Evolutionary conservation across 257 asterid genomes (phyloP).

Genomic region (Buddleja alternifolia): DNA sequence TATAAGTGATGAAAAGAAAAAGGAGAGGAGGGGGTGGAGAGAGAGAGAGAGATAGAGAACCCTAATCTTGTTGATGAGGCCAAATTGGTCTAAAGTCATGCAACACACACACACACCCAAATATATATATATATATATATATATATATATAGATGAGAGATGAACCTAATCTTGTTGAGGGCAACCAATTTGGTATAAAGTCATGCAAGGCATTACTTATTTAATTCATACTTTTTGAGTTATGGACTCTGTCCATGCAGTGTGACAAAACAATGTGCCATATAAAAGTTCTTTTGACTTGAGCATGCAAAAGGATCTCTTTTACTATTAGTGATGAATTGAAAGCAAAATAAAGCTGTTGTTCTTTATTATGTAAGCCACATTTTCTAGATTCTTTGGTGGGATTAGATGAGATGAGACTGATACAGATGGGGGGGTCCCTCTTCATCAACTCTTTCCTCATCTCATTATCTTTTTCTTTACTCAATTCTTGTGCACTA

Average conservation of each 20-base stretch:
- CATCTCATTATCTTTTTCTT: slow-evolving; percentile 29
- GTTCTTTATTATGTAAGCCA: slow-evolving; percentile 42
- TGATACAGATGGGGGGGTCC: slow-evolving; percentile 20
- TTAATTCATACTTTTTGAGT: too few relatives aligned
- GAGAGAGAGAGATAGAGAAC: not conserved
- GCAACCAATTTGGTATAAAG: slow-evolving; percentile 13
- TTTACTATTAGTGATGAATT: slow-evolving; percentile 28
- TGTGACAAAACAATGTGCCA: slow-evolving; percentile 47
- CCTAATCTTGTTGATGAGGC: not conserved
- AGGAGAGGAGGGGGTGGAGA: not conserved
- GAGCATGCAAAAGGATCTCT: slow-evolving; percentile 30
- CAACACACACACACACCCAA: too few relatives aligned
- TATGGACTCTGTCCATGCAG: slow-evolving; percentile 27
- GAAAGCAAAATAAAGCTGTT: slow-evolving; percentile 51
- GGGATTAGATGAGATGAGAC: slow-evolving; percentile 29
- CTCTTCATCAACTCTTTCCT: slow-evolving; percentile 38
- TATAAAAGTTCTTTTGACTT: slow-evolving; percentile 51
- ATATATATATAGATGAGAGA: too few relatives aligned
- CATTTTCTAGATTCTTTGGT: slow-evolving; percentile 25
- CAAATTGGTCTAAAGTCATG: not conserved
- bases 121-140: too few relatives aligned
- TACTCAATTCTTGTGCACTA: slow-evolving; percentile 23
- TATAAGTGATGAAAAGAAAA: not conserved
- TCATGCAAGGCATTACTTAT: too few relatives aligned
- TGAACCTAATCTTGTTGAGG: slow-evolving; percentile 5